Conservation (phyloP, 768 basidiomycete species). For the Tremella fuciformis region DNA sequence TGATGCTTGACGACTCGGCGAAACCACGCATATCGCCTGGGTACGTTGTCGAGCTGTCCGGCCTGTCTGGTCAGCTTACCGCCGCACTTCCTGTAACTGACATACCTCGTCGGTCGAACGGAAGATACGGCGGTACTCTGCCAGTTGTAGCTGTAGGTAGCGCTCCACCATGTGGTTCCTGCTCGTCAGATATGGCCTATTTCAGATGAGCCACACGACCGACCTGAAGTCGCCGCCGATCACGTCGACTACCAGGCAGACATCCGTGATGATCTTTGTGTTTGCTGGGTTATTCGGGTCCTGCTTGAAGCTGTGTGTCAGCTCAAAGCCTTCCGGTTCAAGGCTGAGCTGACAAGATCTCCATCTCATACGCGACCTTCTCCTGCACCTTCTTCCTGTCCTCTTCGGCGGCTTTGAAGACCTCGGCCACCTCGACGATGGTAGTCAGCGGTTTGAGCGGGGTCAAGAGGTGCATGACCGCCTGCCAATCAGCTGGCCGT, state of each 20-base stretch:
- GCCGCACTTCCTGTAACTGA: background rate
- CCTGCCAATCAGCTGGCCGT: slow-evolving; percentile 56
- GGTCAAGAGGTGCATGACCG: slow-evolving; percentile 77
- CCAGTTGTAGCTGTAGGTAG: slow-evolving; percentile 82
- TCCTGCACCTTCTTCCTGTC: slow-evolving; percentile 76
- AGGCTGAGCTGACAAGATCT: slow-evolving; percentile 70
- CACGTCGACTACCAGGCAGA: slow-evolving; percentile 84
- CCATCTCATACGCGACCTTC: slow-evolving; percentile 84
- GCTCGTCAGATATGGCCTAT: background rate
- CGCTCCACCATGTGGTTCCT: slow-evolving; percentile 73
- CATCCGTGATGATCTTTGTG: slow-evolving; percentile 67
- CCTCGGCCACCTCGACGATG: slow-evolving; percentile 70
- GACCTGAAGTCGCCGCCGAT: slow-evolving; percentile 77
- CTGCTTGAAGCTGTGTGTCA: slow-evolving; percentile 67
- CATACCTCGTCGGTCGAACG: slow-evolving; percentile 77
- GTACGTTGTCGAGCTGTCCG: slow-evolving; percentile 91
- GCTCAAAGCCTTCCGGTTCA: background rate
- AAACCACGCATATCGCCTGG: slow-evolving; percentile 94
- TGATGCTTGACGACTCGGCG: slow-evolving; percentile 75
- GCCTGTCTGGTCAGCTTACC: slow-evolving; percentile 52
- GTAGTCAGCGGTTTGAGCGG: slow-evolving; percentile 76
- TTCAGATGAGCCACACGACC: slow-evolving; percentile 12
- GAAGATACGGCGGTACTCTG: slow-evolving; percentile 95
- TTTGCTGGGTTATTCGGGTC: slow-evolving; percentile 66
- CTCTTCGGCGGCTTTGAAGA: slow-evolving; percentile 76